Percentiles rank a stretch among this genome's conserved stretches.
These are phyloP conservation scores for Deinandra increscens DNA, from an alignment of 129 eudicot species.

Conservation along the genomic window DNA sequence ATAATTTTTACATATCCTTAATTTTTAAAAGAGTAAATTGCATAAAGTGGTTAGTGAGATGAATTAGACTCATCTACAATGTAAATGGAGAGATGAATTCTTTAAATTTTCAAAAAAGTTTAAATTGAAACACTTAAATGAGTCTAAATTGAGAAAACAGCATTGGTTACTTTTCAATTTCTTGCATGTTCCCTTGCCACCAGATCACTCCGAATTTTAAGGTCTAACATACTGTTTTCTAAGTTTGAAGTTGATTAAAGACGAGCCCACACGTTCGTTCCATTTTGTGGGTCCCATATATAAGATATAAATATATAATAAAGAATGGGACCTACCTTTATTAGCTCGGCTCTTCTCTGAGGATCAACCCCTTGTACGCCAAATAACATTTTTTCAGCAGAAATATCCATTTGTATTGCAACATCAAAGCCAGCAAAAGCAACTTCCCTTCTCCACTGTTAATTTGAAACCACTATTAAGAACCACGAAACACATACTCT, in stretches of 20 bases:
- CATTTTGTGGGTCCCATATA: background rate
- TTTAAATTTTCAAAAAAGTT: background rate
- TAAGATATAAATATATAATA: background rate
- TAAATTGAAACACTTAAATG: too few species aligned
- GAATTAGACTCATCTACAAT: background rate
- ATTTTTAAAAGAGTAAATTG: background rate
- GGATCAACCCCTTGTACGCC: slow-evolving; percentile 85
- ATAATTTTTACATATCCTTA: background rate
- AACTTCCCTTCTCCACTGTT: slow-evolving; percentile 95
- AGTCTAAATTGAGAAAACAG: too few species aligned
- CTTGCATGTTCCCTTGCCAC: too few species aligned
- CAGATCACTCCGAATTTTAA: background rate
- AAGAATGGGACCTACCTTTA: slow-evolving; percentile 51
- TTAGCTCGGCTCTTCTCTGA: slow-evolving; percentile 72
- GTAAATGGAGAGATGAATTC: background rate
- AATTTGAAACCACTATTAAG: slow-evolving; percentile 12
- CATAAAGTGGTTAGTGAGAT: background rate
- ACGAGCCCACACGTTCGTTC: background rate
- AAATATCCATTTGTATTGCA: slow-evolving; percentile 92
- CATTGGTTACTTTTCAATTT: too few species aligned
- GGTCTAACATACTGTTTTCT: background rate
- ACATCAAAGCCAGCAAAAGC: slow-evolving; percentile 99
- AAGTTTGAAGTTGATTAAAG: background rate
- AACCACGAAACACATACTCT: slow-evolving; percentile 10
- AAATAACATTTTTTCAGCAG: slow-evolving; percentile 93